Evolutionary conservation across 2,329 filamentous ascomycete species (phyloP).

Genomic region (Colletotrichum theobromicola): DNA sequence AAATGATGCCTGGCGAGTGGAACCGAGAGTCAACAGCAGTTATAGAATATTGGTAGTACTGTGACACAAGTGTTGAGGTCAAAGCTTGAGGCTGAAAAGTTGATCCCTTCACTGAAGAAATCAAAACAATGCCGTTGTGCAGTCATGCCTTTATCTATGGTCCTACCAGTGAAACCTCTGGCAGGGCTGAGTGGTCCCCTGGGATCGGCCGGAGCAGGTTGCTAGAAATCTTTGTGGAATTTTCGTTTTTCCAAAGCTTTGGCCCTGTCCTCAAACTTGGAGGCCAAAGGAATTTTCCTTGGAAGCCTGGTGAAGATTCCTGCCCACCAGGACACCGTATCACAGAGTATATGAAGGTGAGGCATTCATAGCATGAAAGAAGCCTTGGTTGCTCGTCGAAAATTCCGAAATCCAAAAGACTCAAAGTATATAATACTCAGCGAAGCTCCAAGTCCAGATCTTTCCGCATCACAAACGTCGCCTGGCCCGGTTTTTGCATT

Average conservation of each 20-base stretch:
- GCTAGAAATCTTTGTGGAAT: neutral
- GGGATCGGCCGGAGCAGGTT: neutral
- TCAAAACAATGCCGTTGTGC: neutral
- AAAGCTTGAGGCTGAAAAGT: neutral
- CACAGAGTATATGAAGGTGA: neutral
- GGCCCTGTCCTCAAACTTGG: neutral
- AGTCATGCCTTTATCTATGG: neutral
- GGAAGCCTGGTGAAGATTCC: neutral
- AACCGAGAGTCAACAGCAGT: neutral
- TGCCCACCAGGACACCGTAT: neutral
- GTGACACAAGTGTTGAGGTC: neutral
- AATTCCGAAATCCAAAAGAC: neutral
- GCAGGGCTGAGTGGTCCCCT: neutral
- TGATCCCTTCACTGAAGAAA: neutral
- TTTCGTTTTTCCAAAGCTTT: neutral
- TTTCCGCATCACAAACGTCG: neutral
- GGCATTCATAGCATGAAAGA: neutral
- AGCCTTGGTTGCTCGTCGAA: fast-evolving
- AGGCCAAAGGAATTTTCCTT: neutral
- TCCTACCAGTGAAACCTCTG: neutral
- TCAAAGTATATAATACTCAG: neutral
- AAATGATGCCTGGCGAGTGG: neutral
- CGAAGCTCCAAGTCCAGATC: neutral
- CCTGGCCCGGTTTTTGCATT: neutral
- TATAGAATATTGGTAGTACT: neutral